These are phyloP conservation scores for Rosa persica DNA, from an alignment of 306 rosid species.

Conservation along the genomic window DNA sequence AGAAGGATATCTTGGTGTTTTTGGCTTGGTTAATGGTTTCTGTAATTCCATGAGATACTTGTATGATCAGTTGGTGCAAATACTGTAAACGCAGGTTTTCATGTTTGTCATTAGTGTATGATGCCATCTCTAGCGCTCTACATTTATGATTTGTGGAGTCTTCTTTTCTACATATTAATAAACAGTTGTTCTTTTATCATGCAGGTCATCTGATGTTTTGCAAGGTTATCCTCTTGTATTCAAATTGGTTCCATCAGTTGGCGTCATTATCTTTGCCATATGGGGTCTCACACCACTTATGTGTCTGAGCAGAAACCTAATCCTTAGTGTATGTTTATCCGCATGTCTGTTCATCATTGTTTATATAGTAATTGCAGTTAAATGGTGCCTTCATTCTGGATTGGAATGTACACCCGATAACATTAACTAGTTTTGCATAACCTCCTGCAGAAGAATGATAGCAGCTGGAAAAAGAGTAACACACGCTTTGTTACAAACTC, in stretches of 20 bases:
- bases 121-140: not conserved
- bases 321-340: constrained; percentile 50
- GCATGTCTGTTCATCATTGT: constrained; percentile 20
- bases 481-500: constrained; percentile 59
- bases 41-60: not conserved
- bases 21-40: not conserved
- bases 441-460: constrained; percentile 69
- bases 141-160: constrained; percentile 1
- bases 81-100: constrained; percentile 3
- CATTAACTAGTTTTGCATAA: constrained; percentile 11
- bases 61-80: not conserved
- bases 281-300: constrained; percentile 86
- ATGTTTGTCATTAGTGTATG: constrained; percentile 4
- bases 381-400: constrained; percentile 4
- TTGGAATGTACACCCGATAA: not conserved
- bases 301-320: constrained; percentile 52
- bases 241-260: constrained; percentile 69
- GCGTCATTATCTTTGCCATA: constrained; percentile 60
- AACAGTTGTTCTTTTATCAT: constrained; percentile 13
- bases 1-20: not conserved
- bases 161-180: constrained; percentile 8
- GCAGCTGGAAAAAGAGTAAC: constrained; percentile 79
- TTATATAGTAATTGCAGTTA: constrained; percentile 10
- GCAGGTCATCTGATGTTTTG: constrained; percentile 63
- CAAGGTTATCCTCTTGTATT: constrained; percentile 59